phyloP scores from a whole-genome alignment of 2,329 filamentous ascomycete genomes.

The Myriosclerotinia scirpicola region DNA sequence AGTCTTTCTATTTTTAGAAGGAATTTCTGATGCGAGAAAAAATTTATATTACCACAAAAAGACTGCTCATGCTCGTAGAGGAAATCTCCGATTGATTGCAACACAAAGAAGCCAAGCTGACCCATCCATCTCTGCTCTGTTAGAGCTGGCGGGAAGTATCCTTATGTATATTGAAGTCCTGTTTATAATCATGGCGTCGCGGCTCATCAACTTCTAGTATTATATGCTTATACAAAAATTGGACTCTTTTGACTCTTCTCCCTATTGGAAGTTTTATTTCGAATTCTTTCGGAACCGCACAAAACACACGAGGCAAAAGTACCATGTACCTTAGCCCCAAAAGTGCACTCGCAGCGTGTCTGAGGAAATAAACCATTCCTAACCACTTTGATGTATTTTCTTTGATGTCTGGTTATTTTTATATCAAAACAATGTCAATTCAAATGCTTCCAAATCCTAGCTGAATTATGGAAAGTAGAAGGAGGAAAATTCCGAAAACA shows the following conservation, averaged over 20 bases:
- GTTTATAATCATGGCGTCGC: background rate
- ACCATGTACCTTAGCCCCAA: background rate
- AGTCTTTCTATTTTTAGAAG: background rate
- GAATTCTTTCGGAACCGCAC: background rate
- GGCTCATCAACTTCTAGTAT: background rate
- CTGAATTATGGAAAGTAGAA: background rate
- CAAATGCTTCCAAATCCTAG: background rate
- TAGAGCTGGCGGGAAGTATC: background rate
- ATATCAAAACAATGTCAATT: too few species aligned
- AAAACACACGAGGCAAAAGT: too few species aligned
- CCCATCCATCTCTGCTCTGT: background rate
- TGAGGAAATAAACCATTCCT: background rate
- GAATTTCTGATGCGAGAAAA: background rate
- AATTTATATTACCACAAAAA: background rate
- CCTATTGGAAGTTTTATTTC: background rate
- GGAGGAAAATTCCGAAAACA: background rate
- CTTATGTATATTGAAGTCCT: background rate
- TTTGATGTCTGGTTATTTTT: background rate
- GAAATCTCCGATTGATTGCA: background rate
- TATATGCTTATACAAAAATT: background rate
- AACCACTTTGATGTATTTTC: background rate
- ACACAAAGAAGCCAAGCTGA: background rate
- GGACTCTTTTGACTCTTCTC: background rate
- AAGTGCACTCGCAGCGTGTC: background rate
- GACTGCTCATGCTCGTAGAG: background rate